Evolutionary conservation across 805 yeast genomes (phyloP).

Genomic region (Maudiozyma turicensis): DNA sequence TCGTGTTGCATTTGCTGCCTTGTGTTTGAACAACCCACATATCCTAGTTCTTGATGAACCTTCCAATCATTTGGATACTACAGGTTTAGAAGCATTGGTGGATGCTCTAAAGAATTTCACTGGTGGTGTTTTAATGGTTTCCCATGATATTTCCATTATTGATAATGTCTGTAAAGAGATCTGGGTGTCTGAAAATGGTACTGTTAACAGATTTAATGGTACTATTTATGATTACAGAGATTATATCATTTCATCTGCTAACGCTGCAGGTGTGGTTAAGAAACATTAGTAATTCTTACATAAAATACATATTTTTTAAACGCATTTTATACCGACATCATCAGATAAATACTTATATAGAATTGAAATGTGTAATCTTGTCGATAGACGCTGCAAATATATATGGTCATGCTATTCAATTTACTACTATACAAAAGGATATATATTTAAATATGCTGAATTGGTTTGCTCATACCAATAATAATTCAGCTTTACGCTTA

Average conservation of each 20-base stretch:
- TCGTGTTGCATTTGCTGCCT: conserved; percentile 94
- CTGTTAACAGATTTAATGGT: conserved; percentile 71
- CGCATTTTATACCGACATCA: no score
- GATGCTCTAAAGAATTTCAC: conserved; percentile 80
- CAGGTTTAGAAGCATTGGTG: conserved; percentile 92
- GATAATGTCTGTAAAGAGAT: conserved; percentile 84
- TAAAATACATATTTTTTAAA: no score
- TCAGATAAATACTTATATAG: no score
- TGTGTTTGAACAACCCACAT: conserved; percentile 85
- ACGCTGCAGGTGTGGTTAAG: conserved; percentile 82
- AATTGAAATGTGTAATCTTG: background rate
- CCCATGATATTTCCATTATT: conserved; percentile 92
- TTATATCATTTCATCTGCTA: conserved; percentile 71
- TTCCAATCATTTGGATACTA: conserved; percentile 95
- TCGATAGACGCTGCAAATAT: background rate
- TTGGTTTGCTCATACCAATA: conserved; percentile 35
- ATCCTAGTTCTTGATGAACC: conserved; percentile 93
- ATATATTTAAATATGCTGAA: background rate
- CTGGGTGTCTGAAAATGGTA: conserved; percentile 88
- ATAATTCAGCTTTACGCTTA: conserved; percentile 80
- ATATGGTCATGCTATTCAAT: background rate
- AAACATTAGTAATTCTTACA: conserved; percentile 41
- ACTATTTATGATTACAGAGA: conserved; percentile 81
- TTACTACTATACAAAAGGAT: background rate
- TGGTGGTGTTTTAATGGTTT: conserved; percentile 96